phyloP scores from a whole-genome alignment of 31 red algal genomes.

The Bonnemaisonia californica region DNA sequence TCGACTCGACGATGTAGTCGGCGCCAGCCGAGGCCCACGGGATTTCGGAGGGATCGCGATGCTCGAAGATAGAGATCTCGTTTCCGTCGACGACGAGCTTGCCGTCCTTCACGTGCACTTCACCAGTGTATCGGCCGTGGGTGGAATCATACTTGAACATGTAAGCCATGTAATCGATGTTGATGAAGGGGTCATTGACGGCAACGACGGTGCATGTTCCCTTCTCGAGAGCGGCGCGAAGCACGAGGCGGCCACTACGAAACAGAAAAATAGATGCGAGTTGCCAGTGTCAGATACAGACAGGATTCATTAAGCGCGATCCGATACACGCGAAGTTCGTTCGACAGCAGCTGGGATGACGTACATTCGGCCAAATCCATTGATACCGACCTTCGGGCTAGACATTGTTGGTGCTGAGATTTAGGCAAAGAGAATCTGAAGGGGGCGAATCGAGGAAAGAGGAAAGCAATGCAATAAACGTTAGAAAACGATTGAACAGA shows the following conservation, averaged over 20 bases:
- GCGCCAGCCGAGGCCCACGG: slow-evolving; percentile 90
- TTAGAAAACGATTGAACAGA: too few relatives aligned
- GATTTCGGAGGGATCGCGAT: slow-evolving; percentile 96
- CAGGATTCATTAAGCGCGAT: too few relatives aligned
- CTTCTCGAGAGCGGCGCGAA: slow-evolving; percentile 96
- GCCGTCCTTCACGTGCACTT: slow-evolving; percentile 74
- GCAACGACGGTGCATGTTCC: slow-evolving; percentile 90
- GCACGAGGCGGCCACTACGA: slow-evolving; percentile 89
- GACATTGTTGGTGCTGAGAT: slow-evolving; percentile 52
- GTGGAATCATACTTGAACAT: slow-evolving; percentile 99
- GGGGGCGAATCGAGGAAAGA: too few relatives aligned
- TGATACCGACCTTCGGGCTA: slow-evolving; percentile 93
- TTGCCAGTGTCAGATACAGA: not conserved
- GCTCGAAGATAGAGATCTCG: slow-evolving; percentile 72
- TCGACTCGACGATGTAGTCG: slow-evolving; percentile 99
- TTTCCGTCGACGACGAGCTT: slow-evolving; percentile 96
- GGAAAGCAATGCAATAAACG: too few relatives aligned
- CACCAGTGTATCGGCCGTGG: slow-evolving; percentile 84
- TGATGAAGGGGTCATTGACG: slow-evolving; percentile 99
- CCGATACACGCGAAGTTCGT: too few relatives aligned
- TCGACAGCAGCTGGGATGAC: not conserved
- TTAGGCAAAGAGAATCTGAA: too few relatives aligned
- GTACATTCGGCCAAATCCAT: slow-evolving; percentile 91
- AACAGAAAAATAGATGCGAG: not conserved
- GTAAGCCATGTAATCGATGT: slow-evolving; percentile 98